A percentile compares a stretch with the other conserved stretches of the same genome.
Evolutionary conservation across 1,284 basidiomycete genomes (phyloP).

Genomic region (Trametes hirsuta): DNA sequence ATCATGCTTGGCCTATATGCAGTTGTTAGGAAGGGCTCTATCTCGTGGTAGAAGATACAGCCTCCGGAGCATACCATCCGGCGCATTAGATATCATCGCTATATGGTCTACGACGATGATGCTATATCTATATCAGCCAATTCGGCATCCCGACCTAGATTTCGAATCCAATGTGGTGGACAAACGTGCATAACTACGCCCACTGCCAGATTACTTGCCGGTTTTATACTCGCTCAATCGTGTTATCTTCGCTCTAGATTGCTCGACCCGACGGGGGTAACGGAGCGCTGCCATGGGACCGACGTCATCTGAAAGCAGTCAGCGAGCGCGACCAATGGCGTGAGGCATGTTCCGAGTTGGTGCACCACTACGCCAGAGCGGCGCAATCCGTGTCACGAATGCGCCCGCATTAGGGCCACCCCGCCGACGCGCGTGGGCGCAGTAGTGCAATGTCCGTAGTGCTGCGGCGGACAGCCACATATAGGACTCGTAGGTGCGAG

Average conservation of each 20-base stretch:
- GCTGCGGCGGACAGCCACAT: neutral
- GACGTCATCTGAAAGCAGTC: neutral
- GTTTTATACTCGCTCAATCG: neutral
- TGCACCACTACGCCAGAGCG: slow-evolving; percentile 12
- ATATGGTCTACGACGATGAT: too few relatives aligned
- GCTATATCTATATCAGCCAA: too few relatives aligned
- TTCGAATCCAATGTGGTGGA: too few relatives aligned
- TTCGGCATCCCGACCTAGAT: too few relatives aligned
- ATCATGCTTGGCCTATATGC: neutral
- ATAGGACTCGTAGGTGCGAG: neutral
- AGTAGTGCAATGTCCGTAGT: neutral
- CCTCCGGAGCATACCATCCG: too few relatives aligned
- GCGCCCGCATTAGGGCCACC: neutral
- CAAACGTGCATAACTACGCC: neutral
- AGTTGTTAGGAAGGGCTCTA: neutral
- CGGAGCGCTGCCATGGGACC: neutral
- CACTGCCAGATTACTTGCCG: neutral
- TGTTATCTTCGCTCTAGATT: neutral
- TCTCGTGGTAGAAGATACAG: too few relatives aligned
- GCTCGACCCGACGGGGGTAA: neutral
- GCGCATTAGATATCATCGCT: too few relatives aligned
- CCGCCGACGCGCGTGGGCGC: neutral
- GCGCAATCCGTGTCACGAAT: slow-evolving; percentile 8
- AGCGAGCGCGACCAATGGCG: slow-evolving; percentile 2
- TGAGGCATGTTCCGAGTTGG: slow-evolving; percentile 8